Evolutionary conservation across 495 filamentous ascomycete genomes (phyloP).

Genomic region (Aspergillus mulundensis): DNA sequence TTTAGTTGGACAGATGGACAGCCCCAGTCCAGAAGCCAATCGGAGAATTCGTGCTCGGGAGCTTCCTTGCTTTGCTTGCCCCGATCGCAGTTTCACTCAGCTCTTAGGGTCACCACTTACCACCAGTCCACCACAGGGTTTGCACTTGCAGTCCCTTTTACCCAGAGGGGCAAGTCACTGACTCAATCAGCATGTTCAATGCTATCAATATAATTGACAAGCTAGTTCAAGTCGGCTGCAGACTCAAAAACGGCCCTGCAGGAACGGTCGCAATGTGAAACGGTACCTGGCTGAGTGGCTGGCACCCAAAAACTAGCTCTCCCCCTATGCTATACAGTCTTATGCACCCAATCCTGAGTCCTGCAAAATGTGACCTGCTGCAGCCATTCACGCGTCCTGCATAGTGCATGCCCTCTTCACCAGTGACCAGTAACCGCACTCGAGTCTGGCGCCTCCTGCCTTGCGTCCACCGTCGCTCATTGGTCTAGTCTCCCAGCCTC

Average conservation of each 20-base stretch:
- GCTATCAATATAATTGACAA: too few species aligned
- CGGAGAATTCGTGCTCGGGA: slow-evolving; percentile 1
- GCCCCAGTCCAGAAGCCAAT: slow-evolving; percentile 2
- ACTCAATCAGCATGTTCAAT: too few species aligned
- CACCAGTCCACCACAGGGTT: too few species aligned
- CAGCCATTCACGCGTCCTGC: background rate
- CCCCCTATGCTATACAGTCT: background rate
- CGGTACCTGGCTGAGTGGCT: background rate
- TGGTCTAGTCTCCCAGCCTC: background rate
- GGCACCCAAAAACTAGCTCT: background rate
- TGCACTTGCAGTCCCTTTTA: background rate
- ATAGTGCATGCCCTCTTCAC: background rate
- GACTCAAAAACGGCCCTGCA: slow-evolving; percentile 1
- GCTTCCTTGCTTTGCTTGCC: too few species aligned
- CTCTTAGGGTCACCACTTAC: background rate
- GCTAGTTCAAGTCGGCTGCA: too few species aligned
- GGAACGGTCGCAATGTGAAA: slow-evolving; percentile 16
- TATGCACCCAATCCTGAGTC: background rate
- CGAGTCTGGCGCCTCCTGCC: too few species aligned
- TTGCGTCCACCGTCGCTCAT: background rate
- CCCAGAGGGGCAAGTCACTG: slow-evolving; percentile 3
- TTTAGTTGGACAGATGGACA: too few species aligned
- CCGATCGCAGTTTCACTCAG: slow-evolving; percentile 8
- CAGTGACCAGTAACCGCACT: too few species aligned
- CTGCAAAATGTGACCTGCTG: background rate